These are phyloP conservation scores for Lenwebbia sp. DNA, from an alignment of 345 rosid species.

Conservation along the genomic window DNA sequence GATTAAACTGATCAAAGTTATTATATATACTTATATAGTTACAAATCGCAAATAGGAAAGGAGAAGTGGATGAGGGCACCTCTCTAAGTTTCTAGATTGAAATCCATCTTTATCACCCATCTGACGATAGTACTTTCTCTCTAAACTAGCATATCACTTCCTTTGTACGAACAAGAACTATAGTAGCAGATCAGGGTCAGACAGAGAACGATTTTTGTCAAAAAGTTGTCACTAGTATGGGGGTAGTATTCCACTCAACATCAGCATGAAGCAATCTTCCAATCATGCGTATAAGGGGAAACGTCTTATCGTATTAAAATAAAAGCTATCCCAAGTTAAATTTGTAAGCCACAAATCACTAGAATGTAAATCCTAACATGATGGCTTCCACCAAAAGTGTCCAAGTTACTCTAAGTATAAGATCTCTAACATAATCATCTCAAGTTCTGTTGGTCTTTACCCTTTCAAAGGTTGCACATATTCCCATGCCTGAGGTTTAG, in stretches of 20 bases:
- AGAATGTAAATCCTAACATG: background rate
- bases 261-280: background rate
- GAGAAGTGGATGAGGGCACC: background rate
- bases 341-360: background rate
- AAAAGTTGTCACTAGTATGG: background rate
- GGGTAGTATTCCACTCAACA: background rate
- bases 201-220: background rate
- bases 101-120: background rate
- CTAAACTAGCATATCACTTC: background rate
- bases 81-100: background rate
- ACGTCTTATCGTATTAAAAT: background rate
- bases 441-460: constrained; percentile 9
- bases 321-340: background rate
- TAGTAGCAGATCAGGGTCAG: background rate
- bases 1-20: background rate
- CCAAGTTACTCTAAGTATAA: background rate
- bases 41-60: background rate
- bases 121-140: background rate
- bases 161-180: background rate
- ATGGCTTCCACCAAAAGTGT: background rate
- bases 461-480: constrained; percentile 70
- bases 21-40: background rate
- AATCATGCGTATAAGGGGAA: background rate
- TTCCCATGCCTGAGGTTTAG: constrained; percentile 75
- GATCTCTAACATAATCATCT: background rate